Conservation (phyloP, 192 early-diverging fungal genomes). For the Entomortierella parvispora region DNA sequence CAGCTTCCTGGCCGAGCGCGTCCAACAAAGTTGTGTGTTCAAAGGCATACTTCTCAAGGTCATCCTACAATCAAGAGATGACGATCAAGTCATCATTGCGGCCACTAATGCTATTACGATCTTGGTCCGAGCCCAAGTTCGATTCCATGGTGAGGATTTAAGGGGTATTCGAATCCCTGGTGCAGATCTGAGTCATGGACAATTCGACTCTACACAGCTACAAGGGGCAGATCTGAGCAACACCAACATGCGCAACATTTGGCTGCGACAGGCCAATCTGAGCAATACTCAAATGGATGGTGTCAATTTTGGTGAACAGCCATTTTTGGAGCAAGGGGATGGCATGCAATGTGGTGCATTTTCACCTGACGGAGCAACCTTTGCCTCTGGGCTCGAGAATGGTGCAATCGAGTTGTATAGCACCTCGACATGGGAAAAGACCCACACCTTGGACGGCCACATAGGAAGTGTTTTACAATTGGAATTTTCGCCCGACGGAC, state of each 20-base stretch:
- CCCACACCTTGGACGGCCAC: background rate
- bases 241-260: constrained; percentile 4
- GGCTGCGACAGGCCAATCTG: constrained; percentile 9
- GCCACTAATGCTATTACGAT: constrained; percentile 13
- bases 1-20: constrained; percentile 2
- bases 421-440: constrained; percentile 1
- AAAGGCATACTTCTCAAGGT: background rate
- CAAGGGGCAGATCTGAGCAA: constrained; percentile 8
- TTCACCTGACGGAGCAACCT: constrained; percentile 1
- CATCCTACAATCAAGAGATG: constrained; percentile 2
- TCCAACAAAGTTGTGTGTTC: background rate
- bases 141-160: constrained; percentile 7
- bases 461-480: background rate
- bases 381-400: background rate
- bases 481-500: background rate
- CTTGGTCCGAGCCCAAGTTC: background rate
- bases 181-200: constrained; percentile 9
- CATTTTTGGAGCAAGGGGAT: background rate
- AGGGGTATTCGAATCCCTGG: constrained; percentile 10
- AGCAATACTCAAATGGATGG: constrained; percentile 2
- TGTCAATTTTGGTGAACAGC: background rate
- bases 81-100: background rate
- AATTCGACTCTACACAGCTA: constrained; percentile 13
- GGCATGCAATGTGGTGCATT: background rate
- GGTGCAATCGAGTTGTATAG: constrained; percentile 9